Evolutionary conservation across 169 alveolate genomes (phyloP).

Genomic region (Plasmodium fragile): DNA sequence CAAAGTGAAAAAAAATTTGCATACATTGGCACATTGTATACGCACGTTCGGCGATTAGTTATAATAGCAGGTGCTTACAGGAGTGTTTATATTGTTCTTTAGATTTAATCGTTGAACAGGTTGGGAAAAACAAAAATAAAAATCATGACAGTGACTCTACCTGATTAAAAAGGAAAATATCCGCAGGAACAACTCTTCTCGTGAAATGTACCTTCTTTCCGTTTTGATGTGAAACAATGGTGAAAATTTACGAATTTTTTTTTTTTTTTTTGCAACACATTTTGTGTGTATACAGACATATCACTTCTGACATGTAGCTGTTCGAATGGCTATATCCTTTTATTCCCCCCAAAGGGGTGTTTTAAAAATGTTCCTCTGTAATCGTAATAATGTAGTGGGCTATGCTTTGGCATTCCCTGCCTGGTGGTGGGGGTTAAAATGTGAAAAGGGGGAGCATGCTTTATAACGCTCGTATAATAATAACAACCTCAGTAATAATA

Average conservation of each 20-base stretch:
- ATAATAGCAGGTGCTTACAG: neutral
- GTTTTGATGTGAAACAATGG: neutral
- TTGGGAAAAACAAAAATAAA: neutral
- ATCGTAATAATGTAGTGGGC: neutral
- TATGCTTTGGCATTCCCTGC: neutral
- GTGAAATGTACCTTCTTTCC: neutral
- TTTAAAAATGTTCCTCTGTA: neutral
- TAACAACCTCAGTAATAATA: neutral
- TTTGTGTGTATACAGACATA: neutral
- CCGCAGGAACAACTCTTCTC: neutral
- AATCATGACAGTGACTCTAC: neutral
- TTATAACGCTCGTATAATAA: neutral
- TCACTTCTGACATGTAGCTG: neutral
- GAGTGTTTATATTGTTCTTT: neutral
- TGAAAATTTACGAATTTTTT: neutral
- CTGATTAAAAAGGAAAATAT: neutral
- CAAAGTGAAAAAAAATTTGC: neutral
- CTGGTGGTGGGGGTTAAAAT: neutral
- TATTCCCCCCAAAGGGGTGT: neutral
- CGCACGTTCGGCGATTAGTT: neutral
- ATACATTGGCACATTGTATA: neutral
- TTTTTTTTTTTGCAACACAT: neutral
- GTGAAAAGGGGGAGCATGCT: neutral
- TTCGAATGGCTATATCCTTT: neutral
- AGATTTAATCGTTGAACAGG: neutral